Conservation (phyloP, 1,284 basidiomycete genomes). For the Cryptococcus maquisensis region DNA sequence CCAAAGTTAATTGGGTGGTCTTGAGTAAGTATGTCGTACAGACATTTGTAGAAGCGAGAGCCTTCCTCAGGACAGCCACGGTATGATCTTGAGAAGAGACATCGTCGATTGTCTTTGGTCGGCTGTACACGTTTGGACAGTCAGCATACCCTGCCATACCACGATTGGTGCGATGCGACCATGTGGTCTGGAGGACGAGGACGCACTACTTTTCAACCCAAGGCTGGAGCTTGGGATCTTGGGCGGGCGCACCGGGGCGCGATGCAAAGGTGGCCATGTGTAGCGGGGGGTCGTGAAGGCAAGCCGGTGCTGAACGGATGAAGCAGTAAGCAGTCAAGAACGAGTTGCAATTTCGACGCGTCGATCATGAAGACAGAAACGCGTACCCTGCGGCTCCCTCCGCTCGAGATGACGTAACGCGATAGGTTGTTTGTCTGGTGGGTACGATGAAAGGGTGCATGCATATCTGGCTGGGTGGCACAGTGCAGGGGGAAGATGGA, state of each 20-base stretch:
- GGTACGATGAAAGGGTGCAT: neutral
- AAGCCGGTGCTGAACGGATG: no score
- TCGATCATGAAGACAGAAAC: neutral
- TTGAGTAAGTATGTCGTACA: constrained; percentile 17
- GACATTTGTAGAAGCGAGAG: constrained; percentile 88
- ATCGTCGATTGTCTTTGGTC: constrained; percentile 96
- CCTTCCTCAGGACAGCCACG: constrained; percentile 84
- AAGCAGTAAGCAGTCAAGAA: no score
- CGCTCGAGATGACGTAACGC: neutral
- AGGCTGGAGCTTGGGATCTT: constrained; percentile 69
- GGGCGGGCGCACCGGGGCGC: constrained; percentile 11
- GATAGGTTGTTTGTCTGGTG: neutral
- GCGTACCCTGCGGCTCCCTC: no score
- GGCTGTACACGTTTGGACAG: constrained; percentile 59
- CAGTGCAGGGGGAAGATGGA: no score
- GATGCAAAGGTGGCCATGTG: constrained; percentile 24
- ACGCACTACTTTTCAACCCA: constrained; percentile 97
- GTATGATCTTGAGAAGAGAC: constrained; percentile 97
- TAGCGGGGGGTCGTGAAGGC: neutral
- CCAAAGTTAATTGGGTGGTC: neutral
- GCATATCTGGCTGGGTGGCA: neutral
- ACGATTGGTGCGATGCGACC: neutral
- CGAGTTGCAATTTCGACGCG: neutral
- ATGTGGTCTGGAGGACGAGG: neutral
- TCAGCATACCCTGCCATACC: no score